Conservation (phyloP, 768 basidiomycete species). For the Leucocoprinus birnbaumii region DNA sequence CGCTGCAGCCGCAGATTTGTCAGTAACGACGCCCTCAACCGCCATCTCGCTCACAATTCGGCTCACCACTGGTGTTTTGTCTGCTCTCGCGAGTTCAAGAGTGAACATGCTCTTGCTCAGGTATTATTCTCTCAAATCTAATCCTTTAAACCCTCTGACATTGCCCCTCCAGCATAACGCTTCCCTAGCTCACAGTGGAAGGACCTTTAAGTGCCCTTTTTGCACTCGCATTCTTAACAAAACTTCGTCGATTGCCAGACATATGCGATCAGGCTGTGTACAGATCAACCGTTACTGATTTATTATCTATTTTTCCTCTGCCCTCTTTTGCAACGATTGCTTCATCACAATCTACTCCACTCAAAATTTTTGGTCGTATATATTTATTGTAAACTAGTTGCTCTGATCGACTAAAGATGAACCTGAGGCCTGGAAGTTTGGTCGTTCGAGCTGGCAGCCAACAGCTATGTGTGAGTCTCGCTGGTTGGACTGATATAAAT, state of each 20-base stretch:
- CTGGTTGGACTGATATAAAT: no score
- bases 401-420: no score
- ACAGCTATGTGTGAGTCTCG: no score
- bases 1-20: neutral
- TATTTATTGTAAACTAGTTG: no score
- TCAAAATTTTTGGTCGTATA: no score
- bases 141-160: no score
- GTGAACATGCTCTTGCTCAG: conserved; percentile 33
- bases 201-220: conserved; percentile 23
- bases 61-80: conserved; percentile 14
- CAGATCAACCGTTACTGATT: conserved; percentile 38
- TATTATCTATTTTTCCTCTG: no score
- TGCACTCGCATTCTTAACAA: conserved; percentile 43
- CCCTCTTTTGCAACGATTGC: no score
- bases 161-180: conserved; percentile 36
- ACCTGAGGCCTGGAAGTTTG: no score
- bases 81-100: conserved; percentile 15
- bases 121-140: no score
- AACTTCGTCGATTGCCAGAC: conserved; percentile 51
- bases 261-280: conserved; percentile 63
- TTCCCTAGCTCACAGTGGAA: conserved; percentile 30
- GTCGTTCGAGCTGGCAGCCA: no score
- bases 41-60: neutral
- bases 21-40: neutral
- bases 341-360: no score